These are phyloP conservation scores for Wickerhamomyces silvicola DNA, from an alignment of 805 yeast species.

Conservation along the genomic window DNA sequence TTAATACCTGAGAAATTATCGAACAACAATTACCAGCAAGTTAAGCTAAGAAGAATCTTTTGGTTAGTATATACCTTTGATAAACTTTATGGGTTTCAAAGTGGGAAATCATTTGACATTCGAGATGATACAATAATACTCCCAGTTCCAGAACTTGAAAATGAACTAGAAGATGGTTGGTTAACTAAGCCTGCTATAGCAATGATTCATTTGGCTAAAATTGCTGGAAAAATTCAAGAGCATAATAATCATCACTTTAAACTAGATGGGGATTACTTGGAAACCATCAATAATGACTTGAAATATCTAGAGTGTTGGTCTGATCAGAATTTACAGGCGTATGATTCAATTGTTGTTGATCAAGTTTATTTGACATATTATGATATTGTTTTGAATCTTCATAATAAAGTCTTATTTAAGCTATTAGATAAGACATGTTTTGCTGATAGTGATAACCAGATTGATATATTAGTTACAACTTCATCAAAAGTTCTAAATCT, in stretches of 20 bases:
- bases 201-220: slow-evolving; percentile 36
- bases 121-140: slow-evolving; percentile 32
- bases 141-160: slow-evolving; percentile 22
- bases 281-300: slow-evolving; percentile 10
- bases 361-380: slow-evolving; percentile 19
- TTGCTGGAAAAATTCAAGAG: slow-evolving; percentile 32
- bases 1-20: slow-evolving; percentile 19
- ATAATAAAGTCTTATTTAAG: slow-evolving; percentile 13
- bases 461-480: slow-evolving; percentile 24
- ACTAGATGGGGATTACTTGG: slow-evolving; percentile 17
- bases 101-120: slow-evolving; percentile 38
- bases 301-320: slow-evolving; percentile 16
- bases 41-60: slow-evolving; percentile 46
- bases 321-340: slow-evolving; percentile 7
- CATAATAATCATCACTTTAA: slow-evolving; percentile 5
- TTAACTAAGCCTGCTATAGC: slow-evolving; percentile 39
- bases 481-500: slow-evolving; percentile 27
- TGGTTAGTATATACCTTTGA: slow-evolving; percentile 53
- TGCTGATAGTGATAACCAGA: slow-evolving; percentile 17
- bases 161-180: slow-evolving; percentile 38
- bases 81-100: slow-evolving; percentile 44
- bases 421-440: slow-evolving; percentile 10
- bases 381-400: slow-evolving; percentile 13
- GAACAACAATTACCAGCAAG: slow-evolving; percentile 27
- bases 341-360: slow-evolving; percentile 12